Evolutionary conservation across 441 rosid species (phyloP), one percentile per base, ranked within the genome.

Genomic region (Biscutella laevigata): DNA sequence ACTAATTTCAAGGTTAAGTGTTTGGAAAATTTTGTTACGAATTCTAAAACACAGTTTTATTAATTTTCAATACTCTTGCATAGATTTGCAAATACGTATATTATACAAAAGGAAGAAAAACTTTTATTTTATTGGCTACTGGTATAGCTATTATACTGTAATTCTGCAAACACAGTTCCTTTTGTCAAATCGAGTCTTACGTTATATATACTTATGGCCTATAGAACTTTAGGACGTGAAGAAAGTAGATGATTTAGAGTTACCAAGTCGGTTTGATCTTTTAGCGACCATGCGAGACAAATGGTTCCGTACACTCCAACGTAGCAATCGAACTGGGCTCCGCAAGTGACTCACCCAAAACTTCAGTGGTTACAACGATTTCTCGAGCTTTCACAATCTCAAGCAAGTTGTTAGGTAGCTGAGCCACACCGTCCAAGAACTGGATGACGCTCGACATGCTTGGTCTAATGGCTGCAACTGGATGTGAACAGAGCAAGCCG

Each of bases 401-500:
- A 16, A 53, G 8, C 2, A 53, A 21, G 41, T 62, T 22, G 4
- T 28, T 6, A 2, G 76, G 79, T 44, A 78, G 47, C 22, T 24
- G 17, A 1, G 66, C 59, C 53, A 45, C 58, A 28, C 63, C 66
- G 4, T 74, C 73, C 8, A 81, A 65, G 59, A 49, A 60, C 10
- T 71, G 75, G 22, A 71, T 17, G 58, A 71, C 76, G 32, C 68
- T 75, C 42, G 62, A 68, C 71, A 73, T 81, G 39, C 27, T 73
- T n/a, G 88, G 82, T 71, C 88, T 69, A 0, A 21, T 3, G 9
- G 57, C 54, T 5, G 82, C 69, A 16, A 48, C 21, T 0, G 53
- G 30, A 11, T 76, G 73, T 7, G 80, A 56, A 44, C 82, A 82
- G 9, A 75, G 39, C 42, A 77, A 39, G 5, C 83, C 79, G 4